A percentile compares a stretch with the other conserved stretches of the same genome.
Conservation (phyloP, 495 filamentous ascomycete species). For the Aspergillus kassunensis region DNA sequence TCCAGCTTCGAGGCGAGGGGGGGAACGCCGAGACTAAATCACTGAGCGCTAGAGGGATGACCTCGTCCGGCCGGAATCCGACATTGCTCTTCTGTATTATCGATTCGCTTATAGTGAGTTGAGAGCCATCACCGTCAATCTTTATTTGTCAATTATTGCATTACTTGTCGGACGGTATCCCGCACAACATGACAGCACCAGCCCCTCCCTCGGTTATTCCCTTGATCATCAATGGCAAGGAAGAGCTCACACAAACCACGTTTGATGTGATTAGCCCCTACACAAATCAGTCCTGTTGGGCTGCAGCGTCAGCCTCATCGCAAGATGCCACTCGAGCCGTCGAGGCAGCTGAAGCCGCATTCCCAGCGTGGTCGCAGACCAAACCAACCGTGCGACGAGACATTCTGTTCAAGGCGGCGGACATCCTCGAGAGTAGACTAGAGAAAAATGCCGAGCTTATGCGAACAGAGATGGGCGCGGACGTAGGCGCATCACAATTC, state of each 20-base stretch:
- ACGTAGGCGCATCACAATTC: slow-evolving; percentile 36
- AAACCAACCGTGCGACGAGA: slow-evolving; percentile 61
- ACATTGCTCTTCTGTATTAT: not conserved
- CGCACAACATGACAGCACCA: slow-evolving; percentile 10
- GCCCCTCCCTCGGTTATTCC: slow-evolving; percentile 45
- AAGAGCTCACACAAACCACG: slow-evolving; percentile 48
- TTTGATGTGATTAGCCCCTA: slow-evolving; percentile 67
- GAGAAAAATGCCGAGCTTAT: slow-evolving; percentile 60
- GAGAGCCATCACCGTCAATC: not conserved
- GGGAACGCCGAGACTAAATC: no score
- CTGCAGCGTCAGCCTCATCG: slow-evolving; percentile 56
- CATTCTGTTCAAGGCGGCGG: slow-evolving; percentile 69
- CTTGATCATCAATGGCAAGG: slow-evolving; percentile 67
- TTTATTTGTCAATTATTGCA: no score
- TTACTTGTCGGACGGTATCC: no score
- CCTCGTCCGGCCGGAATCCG: not conserved
- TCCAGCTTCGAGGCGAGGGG: no score
- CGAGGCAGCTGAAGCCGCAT: slow-evolving; percentile 62
- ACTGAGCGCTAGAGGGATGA: not conserved
- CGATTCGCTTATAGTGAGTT: not conserved
- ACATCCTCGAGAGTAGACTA: slow-evolving; percentile 57
- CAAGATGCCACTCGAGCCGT: slow-evolving; percentile 60
- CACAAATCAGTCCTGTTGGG: slow-evolving; percentile 61
- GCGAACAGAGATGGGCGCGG: slow-evolving; percentile 67
- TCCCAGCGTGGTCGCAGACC: slow-evolving; percentile 65